A percentile compares a stretch with the other conserved stretches of the same genome.
Conservation (phyloP, 805 yeast species). For the Nakazawaea ambrosiae region DNA sequence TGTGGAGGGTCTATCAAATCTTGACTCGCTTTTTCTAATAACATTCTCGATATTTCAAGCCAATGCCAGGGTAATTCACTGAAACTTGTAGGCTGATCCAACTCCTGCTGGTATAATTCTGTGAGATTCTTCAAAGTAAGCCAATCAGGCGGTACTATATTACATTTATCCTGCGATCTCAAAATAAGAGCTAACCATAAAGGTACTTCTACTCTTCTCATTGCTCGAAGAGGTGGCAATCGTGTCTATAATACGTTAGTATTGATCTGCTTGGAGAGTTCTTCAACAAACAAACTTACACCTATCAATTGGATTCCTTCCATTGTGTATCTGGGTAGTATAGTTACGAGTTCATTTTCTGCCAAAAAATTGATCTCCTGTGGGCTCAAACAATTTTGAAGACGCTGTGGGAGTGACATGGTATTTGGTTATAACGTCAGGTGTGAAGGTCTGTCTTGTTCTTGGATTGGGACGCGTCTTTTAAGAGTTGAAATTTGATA, state of each 20-base stretch:
- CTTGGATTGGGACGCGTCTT: too few relatives aligned
- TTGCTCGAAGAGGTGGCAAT: constrained; percentile 55
- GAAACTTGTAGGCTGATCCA: constrained; percentile 48
- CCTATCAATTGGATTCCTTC: constrained; percentile 61
- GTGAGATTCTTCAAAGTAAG: constrained; percentile 48
- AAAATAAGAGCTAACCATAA: constrained; percentile 83
- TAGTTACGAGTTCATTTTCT: constrained; percentile 66
- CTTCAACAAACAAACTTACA: constrained; percentile 25
- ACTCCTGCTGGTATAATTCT: constrained; percentile 60
- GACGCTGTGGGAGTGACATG: constrained; percentile 59
- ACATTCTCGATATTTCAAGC: constrained; percentile 71
- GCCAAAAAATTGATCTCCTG: constrained; percentile 79
- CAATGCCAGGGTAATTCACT: constrained; percentile 79
- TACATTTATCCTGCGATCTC: constrained; percentile 81
- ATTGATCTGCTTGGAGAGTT: not conserved
- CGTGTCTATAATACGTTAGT: constrained; percentile 27
- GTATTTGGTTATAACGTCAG: not conserved
- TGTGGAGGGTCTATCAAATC: constrained; percentile 73
- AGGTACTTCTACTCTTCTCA: constrained; percentile 66
- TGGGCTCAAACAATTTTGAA: constrained; percentile 56
- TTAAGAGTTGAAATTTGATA: too few relatives aligned
- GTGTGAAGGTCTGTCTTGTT: too few relatives aligned
- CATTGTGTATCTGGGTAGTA: constrained; percentile 75
- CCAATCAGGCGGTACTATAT: constrained; percentile 85
- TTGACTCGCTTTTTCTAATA: constrained; percentile 64